Conservation (phyloP, 1,284 basidiomycete species). For the Polyporus tsugae region DNA sequence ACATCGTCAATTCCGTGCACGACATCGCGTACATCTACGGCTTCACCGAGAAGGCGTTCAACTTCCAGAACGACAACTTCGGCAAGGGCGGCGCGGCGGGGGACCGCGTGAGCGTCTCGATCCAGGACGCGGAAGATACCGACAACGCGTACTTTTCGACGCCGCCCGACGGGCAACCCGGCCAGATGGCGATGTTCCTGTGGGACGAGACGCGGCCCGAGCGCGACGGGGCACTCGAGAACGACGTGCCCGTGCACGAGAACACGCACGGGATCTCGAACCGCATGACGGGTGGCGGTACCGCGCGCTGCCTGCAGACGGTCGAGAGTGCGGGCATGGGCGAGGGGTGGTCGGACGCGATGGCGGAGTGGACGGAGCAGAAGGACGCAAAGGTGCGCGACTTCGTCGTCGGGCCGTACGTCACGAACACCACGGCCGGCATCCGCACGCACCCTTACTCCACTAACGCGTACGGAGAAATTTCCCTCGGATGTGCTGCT, state of each 20-base stretch:
- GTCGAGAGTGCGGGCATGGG: conserved; percentile 58
- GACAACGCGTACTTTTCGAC: conserved; percentile 54
- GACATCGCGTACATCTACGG: conserved; percentile 54
- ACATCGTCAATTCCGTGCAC: conserved; percentile 57
- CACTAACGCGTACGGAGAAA: conserved; percentile 43
- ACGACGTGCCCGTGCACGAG: conserved; percentile 58
- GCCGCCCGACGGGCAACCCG: conserved; percentile 36
- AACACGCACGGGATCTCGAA: conserved; percentile 60
- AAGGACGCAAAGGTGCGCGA: conserved; percentile 46
- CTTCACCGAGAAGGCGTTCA: conserved; percentile 49
- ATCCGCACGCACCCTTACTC: conserved; percentile 52
- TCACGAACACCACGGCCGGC: conserved; percentile 44
- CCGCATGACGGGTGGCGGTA: conserved; percentile 60
- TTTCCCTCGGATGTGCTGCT: neutral
- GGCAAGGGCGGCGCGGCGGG: conserved; percentile 49
- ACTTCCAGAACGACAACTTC: conserved; percentile 57
- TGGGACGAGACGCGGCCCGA: conserved; percentile 48
- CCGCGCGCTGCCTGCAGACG: conserved; percentile 56
- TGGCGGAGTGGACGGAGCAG: conserved; percentile 58
- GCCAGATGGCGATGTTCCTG: conserved; percentile 50
- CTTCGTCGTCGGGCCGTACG: conserved; percentile 50
- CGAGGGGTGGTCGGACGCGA: conserved; percentile 64
- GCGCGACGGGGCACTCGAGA: conserved; percentile 58
- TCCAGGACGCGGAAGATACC: conserved; percentile 47
- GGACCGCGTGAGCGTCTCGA: conserved; percentile 50